Evolutionary conservation across 2,329 filamentous ascomycete genomes (phyloP), one percentile per base, ranked within the genome.

Genomic region (Calonectria pseudoreteaudii): DNA sequence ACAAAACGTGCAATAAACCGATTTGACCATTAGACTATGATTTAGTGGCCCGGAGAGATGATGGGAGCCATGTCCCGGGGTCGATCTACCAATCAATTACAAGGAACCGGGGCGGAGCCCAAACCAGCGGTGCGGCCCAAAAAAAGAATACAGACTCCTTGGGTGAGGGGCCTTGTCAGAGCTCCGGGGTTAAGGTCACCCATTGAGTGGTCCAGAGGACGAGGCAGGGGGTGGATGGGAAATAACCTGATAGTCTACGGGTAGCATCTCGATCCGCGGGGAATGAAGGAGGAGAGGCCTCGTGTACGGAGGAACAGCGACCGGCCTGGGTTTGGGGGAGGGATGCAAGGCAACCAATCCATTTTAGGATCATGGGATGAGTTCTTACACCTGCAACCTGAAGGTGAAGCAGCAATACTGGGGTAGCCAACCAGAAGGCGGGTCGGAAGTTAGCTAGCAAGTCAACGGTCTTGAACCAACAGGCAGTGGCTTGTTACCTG

Each of bases 81-180:
- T 79, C 68, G 75, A 76, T 78, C 79, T 77, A 60, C 79, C 79
- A 80, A 80, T 81, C 79, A 80, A 75, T 73, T 73, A 28, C 20
- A 71, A 56, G 64, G 75, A 74, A 76, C 41, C 50, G 56, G 78
- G 77, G 72, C 56, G 47, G 70, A 72, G 74, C 58, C 76, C 77
- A 80, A 76, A 81, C 78, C 41, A 72, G 69, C 44, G 71, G 75
- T 70, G 75, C 76, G 72, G 75, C 70, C 74, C 71, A 77, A 78
- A 77, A 78, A 77, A 75, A 75, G 71, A 77, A 65, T 47, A 31
- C 64, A 66, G 72, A 65, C 67, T 36, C 34, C 68, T 74, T 58
- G 56, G 70, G 66, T 47, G n/a, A 49, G 49, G 52, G 65, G 77
- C 75, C 53, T 77, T 78, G 73, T 79, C 77, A 80, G 77, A 79